A percentile compares a stretch with the other conserved stretches of the same genome.
These are phyloP conservation scores for Wolfiporia cocos DNA, from an alignment of 1,284 basidiomycete species.

Conservation along the genomic window DNA sequence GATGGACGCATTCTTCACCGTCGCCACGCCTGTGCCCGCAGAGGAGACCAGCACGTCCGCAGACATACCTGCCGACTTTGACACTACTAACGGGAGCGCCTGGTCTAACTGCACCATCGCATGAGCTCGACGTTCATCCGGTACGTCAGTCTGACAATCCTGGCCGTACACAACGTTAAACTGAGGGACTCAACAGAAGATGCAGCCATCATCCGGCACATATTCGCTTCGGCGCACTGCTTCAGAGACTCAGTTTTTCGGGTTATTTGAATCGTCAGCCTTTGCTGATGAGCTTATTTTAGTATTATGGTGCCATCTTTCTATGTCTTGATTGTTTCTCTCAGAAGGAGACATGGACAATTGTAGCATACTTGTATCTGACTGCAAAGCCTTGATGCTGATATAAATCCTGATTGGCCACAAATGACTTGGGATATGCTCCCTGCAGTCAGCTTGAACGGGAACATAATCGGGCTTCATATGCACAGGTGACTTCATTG, in stretches of 20 bases:
- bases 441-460: too few species aligned
- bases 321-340: too few species aligned
- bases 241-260: not conserved
- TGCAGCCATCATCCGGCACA: not conserved
- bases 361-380: too few species aligned
- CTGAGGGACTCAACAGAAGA: not conserved
- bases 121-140: constrained; percentile 1
- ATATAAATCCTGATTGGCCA: too few species aligned
- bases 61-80: constrained; percentile 6
- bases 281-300: too few species aligned
- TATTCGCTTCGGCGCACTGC: not conserved
- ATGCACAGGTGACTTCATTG: too few species aligned
- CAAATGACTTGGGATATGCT: too few species aligned
- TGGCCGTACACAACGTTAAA: not conserved
- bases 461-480: too few species aligned
- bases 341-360: too few species aligned
- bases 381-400: too few species aligned
- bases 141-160: not conserved
- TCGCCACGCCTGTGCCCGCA: constrained; percentile 6
- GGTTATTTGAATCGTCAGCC: too few species aligned
- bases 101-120: constrained; percentile 5
- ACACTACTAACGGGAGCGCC: not conserved
- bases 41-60: constrained; percentile 9
- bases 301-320: not conserved
- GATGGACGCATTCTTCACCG: constrained; percentile 10